A percentile compares a stretch with the other conserved stretches of the same genome.
phyloP scores from a whole-genome alignment of 805 yeast species.

The Cyberlindnera nakhonratchasimensis region DNA sequence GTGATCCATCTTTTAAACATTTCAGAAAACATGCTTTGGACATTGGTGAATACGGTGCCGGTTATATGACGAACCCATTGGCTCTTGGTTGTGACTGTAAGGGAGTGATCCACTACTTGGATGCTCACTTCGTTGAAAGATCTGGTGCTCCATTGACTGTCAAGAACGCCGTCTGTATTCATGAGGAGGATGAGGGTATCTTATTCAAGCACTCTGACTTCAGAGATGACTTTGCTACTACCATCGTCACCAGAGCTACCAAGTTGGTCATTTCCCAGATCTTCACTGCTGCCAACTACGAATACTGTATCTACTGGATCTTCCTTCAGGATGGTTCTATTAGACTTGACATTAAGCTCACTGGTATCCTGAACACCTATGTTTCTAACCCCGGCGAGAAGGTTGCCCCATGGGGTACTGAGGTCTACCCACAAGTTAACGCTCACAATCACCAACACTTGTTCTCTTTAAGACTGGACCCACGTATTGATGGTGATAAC shows the following conservation, averaged over 20 bases:
- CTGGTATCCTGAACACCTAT: slow-evolving; percentile 80
- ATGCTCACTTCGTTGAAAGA: slow-evolving; percentile 70
- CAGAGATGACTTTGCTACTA: slow-evolving; percentile 74
- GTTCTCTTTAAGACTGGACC: slow-evolving; percentile 74
- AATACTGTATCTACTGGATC: slow-evolving; percentile 80
- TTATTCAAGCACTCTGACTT: slow-evolving; percentile 80
- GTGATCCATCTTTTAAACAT: slow-evolving; percentile 75
- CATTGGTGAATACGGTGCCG: slow-evolving; percentile 87
- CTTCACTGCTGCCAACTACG: slow-evolving; percentile 78
- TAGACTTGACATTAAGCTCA: slow-evolving; percentile 72
- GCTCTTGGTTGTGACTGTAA: slow-evolving; percentile 82
- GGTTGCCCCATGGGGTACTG: slow-evolving; percentile 74
- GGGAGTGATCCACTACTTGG: slow-evolving; percentile 79
- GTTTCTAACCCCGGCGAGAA: slow-evolving; percentile 61
- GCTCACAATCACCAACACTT: slow-evolving; percentile 88
- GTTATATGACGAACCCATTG: slow-evolving; percentile 77
- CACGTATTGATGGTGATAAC: slow-evolving; percentile 76
- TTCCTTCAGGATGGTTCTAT: slow-evolving; percentile 83
- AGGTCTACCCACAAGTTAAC: slow-evolving; percentile 73
- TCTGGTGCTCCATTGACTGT: slow-evolving; percentile 67
- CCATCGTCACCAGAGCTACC: slow-evolving; percentile 72
- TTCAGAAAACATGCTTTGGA: slow-evolving; percentile 85
- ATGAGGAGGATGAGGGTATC: slow-evolving; percentile 82
- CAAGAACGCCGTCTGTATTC: slow-evolving; percentile 78
- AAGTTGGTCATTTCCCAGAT: slow-evolving; percentile 73